Conservation (phyloP, 345 rosid species). For the Pseudoturritis turrita region DNA sequence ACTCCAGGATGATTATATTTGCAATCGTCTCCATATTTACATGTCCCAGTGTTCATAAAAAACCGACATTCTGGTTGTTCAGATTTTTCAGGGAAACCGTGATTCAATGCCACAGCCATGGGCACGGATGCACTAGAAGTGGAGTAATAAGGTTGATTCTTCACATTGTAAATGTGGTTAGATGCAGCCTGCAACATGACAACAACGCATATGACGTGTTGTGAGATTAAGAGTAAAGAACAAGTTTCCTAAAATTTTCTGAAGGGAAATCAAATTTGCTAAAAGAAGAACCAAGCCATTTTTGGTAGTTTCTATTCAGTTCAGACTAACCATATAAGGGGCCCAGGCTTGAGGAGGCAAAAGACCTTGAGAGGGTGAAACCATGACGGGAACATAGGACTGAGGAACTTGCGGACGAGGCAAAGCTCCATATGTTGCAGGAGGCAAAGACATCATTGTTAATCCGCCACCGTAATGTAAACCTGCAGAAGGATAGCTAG, state of each 20-base stretch:
- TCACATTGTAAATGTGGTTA: conserved; percentile 39
- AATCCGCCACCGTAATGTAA: conserved; percentile 51
- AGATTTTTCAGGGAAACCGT: conserved; percentile 50
- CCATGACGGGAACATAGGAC: conserved; percentile 52
- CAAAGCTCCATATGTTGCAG: conserved; percentile 39
- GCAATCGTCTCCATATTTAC: conserved; percentile 80
- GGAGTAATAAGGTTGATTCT: conserved; percentile 43
- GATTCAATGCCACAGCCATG: conserved; percentile 27
- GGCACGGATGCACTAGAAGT: conserved; percentile 39
- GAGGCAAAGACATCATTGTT: conserved; percentile 44
- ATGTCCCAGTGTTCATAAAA: conserved; percentile 69
- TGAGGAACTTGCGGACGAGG: conserved; percentile 53
- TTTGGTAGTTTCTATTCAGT: neutral
- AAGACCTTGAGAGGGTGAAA: conserved; percentile 61
- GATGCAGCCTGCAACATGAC: conserved; percentile 40
- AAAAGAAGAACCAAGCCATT: neutral
- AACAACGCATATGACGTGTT: neutral
- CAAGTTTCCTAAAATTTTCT: neutral
- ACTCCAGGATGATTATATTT: conserved; percentile 74
- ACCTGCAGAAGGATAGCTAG: conserved; percentile 50
- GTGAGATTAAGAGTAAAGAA: neutral
- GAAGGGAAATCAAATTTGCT: neutral
- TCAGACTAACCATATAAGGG: conserved; percentile 54
- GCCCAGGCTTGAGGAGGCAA: conserved; percentile 63
- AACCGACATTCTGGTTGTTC: conserved; percentile 71